Conservation (phyloP, 169 alveolate genomes). For the Eimeria maxima region DNA sequence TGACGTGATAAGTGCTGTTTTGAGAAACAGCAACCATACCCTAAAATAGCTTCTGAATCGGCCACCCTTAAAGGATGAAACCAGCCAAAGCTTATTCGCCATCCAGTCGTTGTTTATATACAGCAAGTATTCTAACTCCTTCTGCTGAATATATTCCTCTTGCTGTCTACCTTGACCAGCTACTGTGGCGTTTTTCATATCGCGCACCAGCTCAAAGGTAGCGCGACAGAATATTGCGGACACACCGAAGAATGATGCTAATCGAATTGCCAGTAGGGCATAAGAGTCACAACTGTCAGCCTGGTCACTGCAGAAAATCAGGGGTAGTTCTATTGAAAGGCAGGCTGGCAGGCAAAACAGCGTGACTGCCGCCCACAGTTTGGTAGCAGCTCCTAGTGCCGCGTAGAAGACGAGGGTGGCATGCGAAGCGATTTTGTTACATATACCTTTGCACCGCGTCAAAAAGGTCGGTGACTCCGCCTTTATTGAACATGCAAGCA, state of each 20-base stretch:
- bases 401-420: neutral
- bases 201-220: conserved; percentile 3
- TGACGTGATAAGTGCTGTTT: conserved; percentile 41
- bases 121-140: conserved; percentile 38
- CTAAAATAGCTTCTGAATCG: conserved; percentile 37
- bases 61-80: conserved; percentile 67
- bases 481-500: conserved; percentile 34
- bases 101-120: conserved; percentile 57
- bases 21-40: conserved; percentile 33
- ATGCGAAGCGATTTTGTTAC: neutral
- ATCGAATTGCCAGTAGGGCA: neutral
- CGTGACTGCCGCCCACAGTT: conserved; percentile 10
- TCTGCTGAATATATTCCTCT: conserved; percentile 56
- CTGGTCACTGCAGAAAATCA: conserved; percentile 63
- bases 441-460: neutral
- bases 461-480: neutral
- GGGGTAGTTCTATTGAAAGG: conserved; percentile 21
- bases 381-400: neutral
- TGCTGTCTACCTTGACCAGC: conserved; percentile 43
- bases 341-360: conserved; percentile 25
- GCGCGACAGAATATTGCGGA: neutral
- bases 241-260: neutral
- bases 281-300: conserved; percentile 5
- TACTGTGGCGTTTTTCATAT: conserved; percentile 43
- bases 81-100: conserved; percentile 66